Evolutionary conservation across 2,329 filamentous ascomycete genomes (phyloP).

Genomic region (Claviceps monticola): DNA sequence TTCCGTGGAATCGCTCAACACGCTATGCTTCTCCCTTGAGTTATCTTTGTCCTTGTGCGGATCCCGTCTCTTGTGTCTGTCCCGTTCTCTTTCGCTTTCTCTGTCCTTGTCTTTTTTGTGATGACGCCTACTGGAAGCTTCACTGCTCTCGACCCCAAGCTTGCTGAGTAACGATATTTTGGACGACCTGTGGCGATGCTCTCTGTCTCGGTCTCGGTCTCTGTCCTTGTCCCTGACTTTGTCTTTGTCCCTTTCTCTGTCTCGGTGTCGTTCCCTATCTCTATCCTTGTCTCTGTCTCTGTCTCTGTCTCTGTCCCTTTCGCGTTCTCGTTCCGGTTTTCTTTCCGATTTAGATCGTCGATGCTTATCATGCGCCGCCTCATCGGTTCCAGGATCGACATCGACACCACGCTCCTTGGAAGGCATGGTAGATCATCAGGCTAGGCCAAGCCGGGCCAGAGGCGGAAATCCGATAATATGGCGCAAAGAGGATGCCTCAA

Average conservation of each 20-base stretch:
- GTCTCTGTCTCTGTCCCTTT: slow-evolving; percentile 16
- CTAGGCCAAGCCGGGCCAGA: neutral
- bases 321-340: slow-evolving; percentile 12
- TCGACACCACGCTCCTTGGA: slow-evolving; percentile 29
- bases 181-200: slow-evolving; percentile 25
- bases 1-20: slow-evolving; percentile 36
- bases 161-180: slow-evolving; percentile 29
- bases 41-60: slow-evolving; percentile 22
- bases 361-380: slow-evolving; percentile 26
- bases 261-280: slow-evolving; percentile 14
- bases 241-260: neutral
- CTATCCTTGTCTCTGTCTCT: slow-evolving; percentile 1
- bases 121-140: slow-evolving; percentile 21
- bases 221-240: slow-evolving; percentile 8
- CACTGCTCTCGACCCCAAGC: slow-evolving; percentile 25
- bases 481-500: neutral
- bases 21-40: slow-evolving; percentile 15
- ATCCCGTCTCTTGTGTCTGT: slow-evolving; percentile 22
- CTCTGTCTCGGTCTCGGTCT: slow-evolving; percentile 20
- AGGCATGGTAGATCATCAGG: slow-evolving; percentile 24
- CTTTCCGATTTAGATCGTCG: slow-evolving; percentile 26
- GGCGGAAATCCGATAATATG: neutral
- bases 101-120: slow-evolving; percentile 16
- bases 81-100: slow-evolving; percentile 18
- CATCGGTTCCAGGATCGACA: slow-evolving; percentile 18